phyloP scores from a whole-genome alignment of 257 asterid genomes.

The Fraxinus excelsior region DNA sequence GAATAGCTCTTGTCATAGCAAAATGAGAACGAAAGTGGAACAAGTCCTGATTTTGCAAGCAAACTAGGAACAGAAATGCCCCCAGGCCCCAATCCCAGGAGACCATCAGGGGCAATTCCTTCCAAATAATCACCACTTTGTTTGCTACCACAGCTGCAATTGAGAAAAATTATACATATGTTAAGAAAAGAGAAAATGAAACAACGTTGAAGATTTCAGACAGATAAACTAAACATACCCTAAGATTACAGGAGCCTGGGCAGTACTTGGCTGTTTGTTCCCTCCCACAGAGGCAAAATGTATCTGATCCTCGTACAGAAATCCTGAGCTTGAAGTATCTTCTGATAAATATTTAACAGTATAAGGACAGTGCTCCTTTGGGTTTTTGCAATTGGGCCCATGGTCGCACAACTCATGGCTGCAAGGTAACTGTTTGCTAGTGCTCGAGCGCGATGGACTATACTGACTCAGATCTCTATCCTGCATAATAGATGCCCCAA shows the following conservation, averaged over 20 bases:
- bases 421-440: conserved; percentile 66
- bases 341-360: conserved; percentile 46
- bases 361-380: conserved; percentile 73
- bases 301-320: conserved; percentile 69
- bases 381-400: conserved; percentile 52
- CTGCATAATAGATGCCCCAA: conserved; percentile 84
- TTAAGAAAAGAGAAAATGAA: conserved; percentile 7
- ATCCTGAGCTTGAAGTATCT: conserved; percentile 75
- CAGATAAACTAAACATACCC: conserved; percentile 46
- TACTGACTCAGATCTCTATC: conserved; percentile 76
- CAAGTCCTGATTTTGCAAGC: conserved; percentile 72
- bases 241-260: conserved; percentile 54
- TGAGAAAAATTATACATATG: neutral
- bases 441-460: conserved; percentile 66
- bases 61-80: conserved; percentile 72
- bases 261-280: conserved; percentile 38
- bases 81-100: conserved; percentile 84
- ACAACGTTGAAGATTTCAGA: neutral
- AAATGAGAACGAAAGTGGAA: conserved; percentile 74
- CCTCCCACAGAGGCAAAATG: conserved; percentile 56
- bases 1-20: conserved; percentile 73
- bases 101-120: conserved; percentile 86
- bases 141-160: conserved; percentile 78
- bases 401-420: conserved; percentile 61
- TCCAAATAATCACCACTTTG: conserved; percentile 73